Conservation (phyloP, 2,329 filamentous ascomycete species). For the Scytalidium lignicola region DNA sequence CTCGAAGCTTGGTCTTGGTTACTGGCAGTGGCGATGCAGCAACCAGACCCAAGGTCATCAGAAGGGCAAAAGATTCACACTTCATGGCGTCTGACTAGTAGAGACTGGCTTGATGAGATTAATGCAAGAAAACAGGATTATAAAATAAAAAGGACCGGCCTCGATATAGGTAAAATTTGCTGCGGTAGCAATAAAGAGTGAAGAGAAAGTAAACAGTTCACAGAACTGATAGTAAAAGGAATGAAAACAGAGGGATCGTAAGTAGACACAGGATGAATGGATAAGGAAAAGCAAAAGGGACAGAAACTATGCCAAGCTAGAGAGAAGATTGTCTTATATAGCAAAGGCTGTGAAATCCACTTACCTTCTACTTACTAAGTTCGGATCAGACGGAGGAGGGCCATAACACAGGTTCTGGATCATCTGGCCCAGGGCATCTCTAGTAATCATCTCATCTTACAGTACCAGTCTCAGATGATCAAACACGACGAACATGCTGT, state of each 20-base stretch:
- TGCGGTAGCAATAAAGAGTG: slow-evolving; percentile 21
- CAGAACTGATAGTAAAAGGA: slow-evolving; percentile 26
- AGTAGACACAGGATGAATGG: slow-evolving; percentile 23
- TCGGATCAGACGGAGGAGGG: background rate
- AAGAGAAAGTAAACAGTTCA: slow-evolving; percentile 25
- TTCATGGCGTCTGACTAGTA: slow-evolving; percentile 25
- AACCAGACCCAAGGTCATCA: slow-evolving; percentile 24
- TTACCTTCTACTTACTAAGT: background rate
- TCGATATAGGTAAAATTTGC: slow-evolving; percentile 13
- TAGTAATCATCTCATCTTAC: background rate
- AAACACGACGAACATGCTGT: background rate
- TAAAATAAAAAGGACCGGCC: slow-evolving; percentile 24
- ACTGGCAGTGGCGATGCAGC: slow-evolving; percentile 22
- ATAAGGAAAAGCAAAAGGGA: slow-evolving; percentile 12
- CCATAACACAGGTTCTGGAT: background rate
- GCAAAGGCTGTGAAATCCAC: background rate
- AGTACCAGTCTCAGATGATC: background rate
- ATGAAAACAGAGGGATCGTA: slow-evolving; percentile 18
- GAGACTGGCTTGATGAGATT: slow-evolving; percentile 6
- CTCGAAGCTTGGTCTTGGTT: slow-evolving; percentile 20
- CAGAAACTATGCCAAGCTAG: slow-evolving; percentile 8
- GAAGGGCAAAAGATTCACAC: slow-evolving; percentile 24
- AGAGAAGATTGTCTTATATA: slow-evolving; percentile 16
- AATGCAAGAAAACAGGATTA: slow-evolving; percentile 6
- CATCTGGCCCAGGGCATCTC: background rate